Conservation (phyloP, 352 stramenopile species). For the Phytopythium sindhum region DNA sequence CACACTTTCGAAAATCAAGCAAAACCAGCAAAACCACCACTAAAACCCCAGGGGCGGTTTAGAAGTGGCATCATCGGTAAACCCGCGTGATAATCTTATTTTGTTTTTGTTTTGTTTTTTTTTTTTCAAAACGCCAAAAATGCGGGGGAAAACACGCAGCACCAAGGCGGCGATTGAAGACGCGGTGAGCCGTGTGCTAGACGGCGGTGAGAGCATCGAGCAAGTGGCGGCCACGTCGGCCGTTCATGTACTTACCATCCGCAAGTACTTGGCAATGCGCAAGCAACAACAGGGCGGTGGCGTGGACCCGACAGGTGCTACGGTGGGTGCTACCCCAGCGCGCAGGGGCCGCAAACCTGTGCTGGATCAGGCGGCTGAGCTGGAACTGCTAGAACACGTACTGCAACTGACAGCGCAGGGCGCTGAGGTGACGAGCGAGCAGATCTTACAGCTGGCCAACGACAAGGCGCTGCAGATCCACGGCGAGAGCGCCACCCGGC, state of each 20-base stretch:
- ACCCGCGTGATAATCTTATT: no score
- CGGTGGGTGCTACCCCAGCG: neutral
- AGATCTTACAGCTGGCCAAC: constrained; percentile 8
- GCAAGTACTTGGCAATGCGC: constrained; percentile 6
- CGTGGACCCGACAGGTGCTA: neutral
- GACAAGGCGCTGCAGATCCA: constrained; percentile 6
- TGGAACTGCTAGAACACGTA: constrained; percentile 8
- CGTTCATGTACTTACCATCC: constrained; percentile 9
- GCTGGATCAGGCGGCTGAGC: constrained; percentile 6
- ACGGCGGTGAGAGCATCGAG: constrained; percentile 7
- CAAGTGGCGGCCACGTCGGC: constrained; percentile 3
- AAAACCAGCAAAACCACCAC: neutral
- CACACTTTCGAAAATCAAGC: constrained; percentile 7
- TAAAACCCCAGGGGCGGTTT: neutral
- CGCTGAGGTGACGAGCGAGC: neutral
- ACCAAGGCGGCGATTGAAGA: constrained; percentile 12
- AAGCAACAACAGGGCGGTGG: neutral
- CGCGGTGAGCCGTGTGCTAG: constrained; percentile 7
- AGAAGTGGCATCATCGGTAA: no score
- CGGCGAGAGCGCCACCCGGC: neutral
- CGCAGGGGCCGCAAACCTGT: constrained; percentile 8
- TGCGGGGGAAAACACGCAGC: constrained; percentile 9
- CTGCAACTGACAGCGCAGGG: constrained; percentile 6
- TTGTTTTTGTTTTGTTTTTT: no score
- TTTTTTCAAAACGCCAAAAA: constrained; percentile 3